phyloP scores from a whole-genome alignment of 768 basidiomycete genomes.

The Leccinum subgranulosum region DNA sequence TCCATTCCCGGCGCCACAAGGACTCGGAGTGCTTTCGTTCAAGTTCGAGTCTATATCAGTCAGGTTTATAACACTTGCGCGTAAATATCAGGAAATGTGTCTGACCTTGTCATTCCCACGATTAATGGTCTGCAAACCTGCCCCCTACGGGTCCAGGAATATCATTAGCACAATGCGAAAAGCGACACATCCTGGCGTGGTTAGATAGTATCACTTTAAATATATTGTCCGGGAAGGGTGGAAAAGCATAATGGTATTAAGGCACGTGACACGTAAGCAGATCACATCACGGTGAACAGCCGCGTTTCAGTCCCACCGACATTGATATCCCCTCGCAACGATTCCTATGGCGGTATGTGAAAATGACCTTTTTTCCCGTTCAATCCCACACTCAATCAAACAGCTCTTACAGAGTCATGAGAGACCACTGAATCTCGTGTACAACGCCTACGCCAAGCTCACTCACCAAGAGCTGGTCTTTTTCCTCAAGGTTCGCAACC shows the following conservation, averaged over 20 bases:
- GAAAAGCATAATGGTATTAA: background rate
- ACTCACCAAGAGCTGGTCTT: constrained; percentile 66
- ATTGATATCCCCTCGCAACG: background rate
- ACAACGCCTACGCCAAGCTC: constrained; percentile 67
- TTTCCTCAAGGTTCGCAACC: constrained; percentile 69
- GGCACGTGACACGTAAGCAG: background rate
- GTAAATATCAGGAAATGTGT: background rate
- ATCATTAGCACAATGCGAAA: too few species aligned
- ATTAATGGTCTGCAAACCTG: too few species aligned
- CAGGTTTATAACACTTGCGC: background rate
- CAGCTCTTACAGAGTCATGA: constrained; percentile 21
- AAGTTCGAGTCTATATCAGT: too few species aligned
- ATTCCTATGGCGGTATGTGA: constrained; percentile 40
- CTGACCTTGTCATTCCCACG: too few species aligned
- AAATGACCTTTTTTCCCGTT: background rate
- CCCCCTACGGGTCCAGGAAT: too few species aligned
- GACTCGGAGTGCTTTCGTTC: too few species aligned
- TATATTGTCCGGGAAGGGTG: too few species aligned
- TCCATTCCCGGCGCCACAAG: background rate
- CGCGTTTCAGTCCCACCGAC: constrained; percentile 4
- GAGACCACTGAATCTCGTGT: constrained; percentile 43
- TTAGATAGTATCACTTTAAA: too few species aligned
- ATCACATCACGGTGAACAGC: too few species aligned
- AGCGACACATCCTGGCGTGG: too few species aligned
- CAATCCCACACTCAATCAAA: constrained; percentile 22